A percentile compares a stretch with the other conserved stretches of the same genome.
Evolutionary conservation across 2,329 filamentous ascomycete species (phyloP).

Genomic region (Furcasterigmium furcatum): DNA sequence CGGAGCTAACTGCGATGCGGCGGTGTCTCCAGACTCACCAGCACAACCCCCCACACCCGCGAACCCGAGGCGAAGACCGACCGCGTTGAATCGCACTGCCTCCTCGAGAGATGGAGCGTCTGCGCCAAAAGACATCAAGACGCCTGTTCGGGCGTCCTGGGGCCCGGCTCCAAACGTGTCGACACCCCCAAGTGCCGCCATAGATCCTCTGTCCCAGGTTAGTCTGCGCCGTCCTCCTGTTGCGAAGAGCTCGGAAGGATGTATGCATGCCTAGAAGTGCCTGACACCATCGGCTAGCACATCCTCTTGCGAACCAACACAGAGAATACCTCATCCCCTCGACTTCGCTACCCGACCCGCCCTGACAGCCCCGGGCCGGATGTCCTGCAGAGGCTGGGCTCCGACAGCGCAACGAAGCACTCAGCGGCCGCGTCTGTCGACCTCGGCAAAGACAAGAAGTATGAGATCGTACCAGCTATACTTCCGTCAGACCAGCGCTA

Average conservation of each 20-base stretch:
- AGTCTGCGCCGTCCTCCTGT: no score
- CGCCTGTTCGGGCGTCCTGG: conserved; percentile 10
- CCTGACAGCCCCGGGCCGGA: conserved; percentile 50
- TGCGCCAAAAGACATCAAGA: conserved; percentile 10
- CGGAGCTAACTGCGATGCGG: no score
- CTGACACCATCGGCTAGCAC: conserved; percentile 37
- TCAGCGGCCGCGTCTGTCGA: conserved; percentile 34
- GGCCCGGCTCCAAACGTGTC: conserved; percentile 6
- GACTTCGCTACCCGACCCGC: conserved; percentile 47
- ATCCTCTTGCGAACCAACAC: conserved; percentile 67
- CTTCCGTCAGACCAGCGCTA: neutral
- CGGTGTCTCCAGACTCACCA: neutral
- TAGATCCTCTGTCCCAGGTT: conserved; percentile 26
- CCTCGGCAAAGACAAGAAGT: conserved; percentile 63
- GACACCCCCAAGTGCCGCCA: conserved; percentile 9
- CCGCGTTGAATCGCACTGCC: conserved; percentile 6
- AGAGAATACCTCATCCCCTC: conserved; percentile 52
- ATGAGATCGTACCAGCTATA: conserved; percentile 28
- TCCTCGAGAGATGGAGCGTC: conserved; percentile 8
- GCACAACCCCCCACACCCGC: neutral
- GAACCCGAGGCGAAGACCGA: conserved; percentile 5
- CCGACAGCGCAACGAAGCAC: conserved; percentile 36
- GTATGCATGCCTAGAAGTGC: no score
- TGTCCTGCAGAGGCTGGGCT: conserved; percentile 31
- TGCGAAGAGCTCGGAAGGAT: no score